phyloP scores from a whole-genome alignment of 768 basidiomycete genomes.

The Russula lepida region DNA sequence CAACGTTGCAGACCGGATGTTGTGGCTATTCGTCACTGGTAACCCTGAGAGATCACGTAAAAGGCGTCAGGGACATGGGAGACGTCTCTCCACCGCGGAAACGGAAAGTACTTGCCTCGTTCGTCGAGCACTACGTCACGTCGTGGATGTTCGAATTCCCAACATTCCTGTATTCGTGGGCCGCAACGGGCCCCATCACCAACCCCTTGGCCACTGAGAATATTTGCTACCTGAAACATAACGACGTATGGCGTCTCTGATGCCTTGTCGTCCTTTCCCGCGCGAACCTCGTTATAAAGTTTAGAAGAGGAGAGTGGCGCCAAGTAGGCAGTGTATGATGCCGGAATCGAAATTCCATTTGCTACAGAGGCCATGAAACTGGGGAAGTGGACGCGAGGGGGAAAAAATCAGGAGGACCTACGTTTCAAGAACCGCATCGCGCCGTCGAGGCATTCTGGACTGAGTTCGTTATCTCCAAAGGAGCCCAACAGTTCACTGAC shows the following conservation, averaged over 20 bases:
- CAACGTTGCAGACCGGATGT: slow-evolving; percentile 77
- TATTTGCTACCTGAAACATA: slow-evolving; percentile 92
- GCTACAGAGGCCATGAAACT: slow-evolving; percentile 38
- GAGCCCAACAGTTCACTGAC: slow-evolving; percentile 94
- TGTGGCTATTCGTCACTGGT: slow-evolving; percentile 93
- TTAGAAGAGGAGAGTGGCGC: slow-evolving; percentile 94
- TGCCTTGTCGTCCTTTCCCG: slow-evolving; percentile 55
- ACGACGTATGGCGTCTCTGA: slow-evolving; percentile 97
- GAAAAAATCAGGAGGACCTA: slow-evolving; percentile 11
- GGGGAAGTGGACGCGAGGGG: background rate
- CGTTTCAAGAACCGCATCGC: slow-evolving; percentile 88
- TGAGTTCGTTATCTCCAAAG: slow-evolving; percentile 97
- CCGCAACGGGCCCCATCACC: slow-evolving; percentile 63
- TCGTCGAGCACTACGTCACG: slow-evolving; percentile 67
- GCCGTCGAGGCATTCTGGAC: slow-evolving; percentile 96
- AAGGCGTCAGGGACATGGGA: background rate
- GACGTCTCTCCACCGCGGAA: background rate
- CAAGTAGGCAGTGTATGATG: slow-evolving; percentile 90
- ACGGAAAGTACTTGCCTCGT: slow-evolving; percentile 42
- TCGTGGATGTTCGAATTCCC: slow-evolving; percentile 94
- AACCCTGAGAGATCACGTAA: slow-evolving; percentile 44
- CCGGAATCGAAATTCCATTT: slow-evolving; percentile 90
- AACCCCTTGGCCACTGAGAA: slow-evolving; percentile 71
- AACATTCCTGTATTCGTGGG: slow-evolving; percentile 84
- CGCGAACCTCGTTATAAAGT: slow-evolving; percentile 74